Evolutionary conservation across 805 yeast species (phyloP).

Genomic region (Metschnikowia gelsemii): DNA sequence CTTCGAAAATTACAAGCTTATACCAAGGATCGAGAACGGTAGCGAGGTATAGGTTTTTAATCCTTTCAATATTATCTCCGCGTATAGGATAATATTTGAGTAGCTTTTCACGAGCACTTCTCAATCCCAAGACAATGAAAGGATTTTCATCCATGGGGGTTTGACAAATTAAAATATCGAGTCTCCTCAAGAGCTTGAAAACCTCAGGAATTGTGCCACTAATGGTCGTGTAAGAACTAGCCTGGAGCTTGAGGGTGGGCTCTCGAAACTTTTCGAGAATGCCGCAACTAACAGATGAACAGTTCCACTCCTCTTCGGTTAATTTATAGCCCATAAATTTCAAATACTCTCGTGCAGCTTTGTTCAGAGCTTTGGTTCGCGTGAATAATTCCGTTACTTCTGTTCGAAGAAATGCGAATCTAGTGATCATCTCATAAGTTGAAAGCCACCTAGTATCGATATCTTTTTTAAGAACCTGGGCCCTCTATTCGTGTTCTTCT

Average conservation of each 20-base stretch:
- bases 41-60: neutral
- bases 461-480: too few relatives aligned
- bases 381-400: neutral
- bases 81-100: slow-evolving; percentile 1
- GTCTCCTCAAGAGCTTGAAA: neutral
- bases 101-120: neutral
- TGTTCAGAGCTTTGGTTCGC: neutral
- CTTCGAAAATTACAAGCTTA: neutral
- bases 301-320: neutral
- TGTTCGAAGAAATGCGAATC: neutral
- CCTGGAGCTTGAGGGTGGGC: neutral
- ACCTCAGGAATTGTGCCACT: neutral
- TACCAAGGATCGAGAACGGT: slow-evolving; percentile 3
- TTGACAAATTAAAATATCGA: too few relatives aligned
- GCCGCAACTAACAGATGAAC: neutral
- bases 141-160: neutral
- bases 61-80: neutral
- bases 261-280: neutral
- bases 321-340: neutral
- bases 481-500: too few relatives aligned
- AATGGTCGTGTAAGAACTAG: neutral
- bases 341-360: neutral
- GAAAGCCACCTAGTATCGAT: neutral
- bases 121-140: neutral
- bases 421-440: neutral